Conservation (phyloP, 371 early-diverging fungal genomes). For the Rhizomucor pusillus region DNA sequence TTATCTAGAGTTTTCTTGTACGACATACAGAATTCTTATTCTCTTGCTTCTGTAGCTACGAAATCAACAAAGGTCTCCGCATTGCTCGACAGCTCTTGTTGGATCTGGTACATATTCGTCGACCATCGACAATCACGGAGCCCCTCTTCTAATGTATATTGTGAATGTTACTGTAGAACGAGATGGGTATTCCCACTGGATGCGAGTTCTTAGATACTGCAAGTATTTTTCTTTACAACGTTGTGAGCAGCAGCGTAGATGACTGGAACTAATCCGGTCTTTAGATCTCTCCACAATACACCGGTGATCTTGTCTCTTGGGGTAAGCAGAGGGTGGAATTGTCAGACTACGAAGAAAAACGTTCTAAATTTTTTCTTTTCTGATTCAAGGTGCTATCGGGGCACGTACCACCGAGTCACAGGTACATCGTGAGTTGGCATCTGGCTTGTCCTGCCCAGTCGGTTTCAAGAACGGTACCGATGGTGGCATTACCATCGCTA, state of each 20-base stretch:
- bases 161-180: slow-evolving; percentile 34
- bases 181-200: slow-evolving; percentile 81
- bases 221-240: slow-evolving; percentile 8
- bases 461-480: slow-evolving; percentile 96
- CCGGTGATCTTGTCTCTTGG: slow-evolving; percentile 80
- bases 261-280: not conserved
- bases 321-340: slow-evolving; percentile 52
- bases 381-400: slow-evolving; percentile 76
- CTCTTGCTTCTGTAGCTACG: slow-evolving; percentile 59
- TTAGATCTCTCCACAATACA: slow-evolving; percentile 76
- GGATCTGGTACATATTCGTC: slow-evolving; percentile 43
- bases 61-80: slow-evolving; percentile 89
- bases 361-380: no score
- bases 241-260: not conserved
- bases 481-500: slow-evolving; percentile 81
- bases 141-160: not conserved
- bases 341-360: no score
- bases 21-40: not conserved
- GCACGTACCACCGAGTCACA: slow-evolving; percentile 96
- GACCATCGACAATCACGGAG: not conserved
- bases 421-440: slow-evolving; percentile 85
- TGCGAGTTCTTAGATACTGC: slow-evolving; percentile 82
- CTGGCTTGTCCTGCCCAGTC: slow-evolving; percentile 90
- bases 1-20: not conserved
- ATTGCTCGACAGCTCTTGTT: slow-evolving; percentile 74